phyloP scores from a whole-genome alignment of 306 rosid species.

The Morella rubra region DNA sequence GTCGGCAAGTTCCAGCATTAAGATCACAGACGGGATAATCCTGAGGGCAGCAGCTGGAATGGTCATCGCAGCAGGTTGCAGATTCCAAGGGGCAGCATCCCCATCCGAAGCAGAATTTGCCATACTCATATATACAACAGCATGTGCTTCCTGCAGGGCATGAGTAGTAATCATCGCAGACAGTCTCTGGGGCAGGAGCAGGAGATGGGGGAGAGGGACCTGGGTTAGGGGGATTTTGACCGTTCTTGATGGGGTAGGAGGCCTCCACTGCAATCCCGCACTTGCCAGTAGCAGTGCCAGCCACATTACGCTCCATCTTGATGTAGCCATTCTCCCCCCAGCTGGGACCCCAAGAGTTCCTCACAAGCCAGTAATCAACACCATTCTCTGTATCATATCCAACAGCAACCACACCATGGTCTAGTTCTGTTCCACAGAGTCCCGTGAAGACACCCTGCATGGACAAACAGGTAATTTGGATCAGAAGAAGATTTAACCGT shows the following conservation, averaged over 20 bases:
- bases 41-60: conserved; percentile 74
- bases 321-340: conserved; percentile 91
- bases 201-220: conserved; percentile 74
- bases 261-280: conserved; percentile 84
- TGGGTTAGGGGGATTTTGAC: conserved; percentile 78
- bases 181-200: conserved; percentile 44
- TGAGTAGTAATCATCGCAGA: conserved; percentile 64
- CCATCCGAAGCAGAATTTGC: conserved; percentile 71
- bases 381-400: conserved; percentile 81
- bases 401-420: conserved; percentile 73
- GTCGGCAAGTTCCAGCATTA: conserved; percentile 53
- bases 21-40: conserved; percentile 77
- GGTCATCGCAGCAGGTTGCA: conserved; percentile 83
- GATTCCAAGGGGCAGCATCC: conserved; percentile 89
- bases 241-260: conserved; percentile 76
- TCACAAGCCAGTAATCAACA: conserved; percentile 72
- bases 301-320: conserved; percentile 62
- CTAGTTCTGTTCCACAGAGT: conserved; percentile 74
- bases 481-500: background rate
- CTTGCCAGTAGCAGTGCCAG: conserved; percentile 42
- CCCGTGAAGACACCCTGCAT: conserved; percentile 81
- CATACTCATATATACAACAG: conserved; percentile 65
- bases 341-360: conserved; percentile 78
- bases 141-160: conserved; percentile 73
- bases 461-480: conserved; percentile 4